A percentile compares a stretch with the other conserved stretches of the same genome.
phyloP scores from a whole-genome alignment of 441 rosid species.

The Croton laevigatus region DNA sequence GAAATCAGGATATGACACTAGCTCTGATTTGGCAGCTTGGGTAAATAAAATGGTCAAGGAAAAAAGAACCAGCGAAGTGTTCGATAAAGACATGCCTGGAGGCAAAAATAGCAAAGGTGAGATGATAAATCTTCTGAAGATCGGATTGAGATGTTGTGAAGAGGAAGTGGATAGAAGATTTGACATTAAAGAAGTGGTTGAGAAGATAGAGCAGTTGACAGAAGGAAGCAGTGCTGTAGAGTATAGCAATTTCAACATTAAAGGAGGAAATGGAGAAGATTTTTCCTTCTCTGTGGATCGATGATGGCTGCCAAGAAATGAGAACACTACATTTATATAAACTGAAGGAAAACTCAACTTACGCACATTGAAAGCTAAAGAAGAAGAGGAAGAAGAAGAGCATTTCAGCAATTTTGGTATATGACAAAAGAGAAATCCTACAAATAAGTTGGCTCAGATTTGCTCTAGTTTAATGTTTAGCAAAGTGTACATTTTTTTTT shows the following conservation, averaged over 20 bases:
- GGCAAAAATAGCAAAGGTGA: constrained; percentile 52
- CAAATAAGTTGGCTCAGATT: background rate
- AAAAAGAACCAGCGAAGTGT: constrained; percentile 51
- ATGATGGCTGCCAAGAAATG: constrained; percentile 18
- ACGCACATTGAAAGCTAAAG: background rate
- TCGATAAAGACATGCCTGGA: constrained; percentile 71
- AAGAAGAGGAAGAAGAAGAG: background rate
- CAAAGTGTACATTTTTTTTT: background rate
- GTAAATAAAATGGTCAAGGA: constrained; percentile 62
- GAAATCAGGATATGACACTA: constrained; percentile 40
- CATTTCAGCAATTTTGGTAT: background rate
- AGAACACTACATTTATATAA: too few species aligned
- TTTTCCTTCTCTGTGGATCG: constrained; percentile 27
- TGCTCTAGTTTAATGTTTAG: background rate
- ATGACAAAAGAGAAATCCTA: background rate
- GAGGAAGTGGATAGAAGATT: constrained; percentile 57
- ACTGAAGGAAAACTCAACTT: background rate
- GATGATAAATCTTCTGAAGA: constrained; percentile 69
- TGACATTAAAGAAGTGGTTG: constrained; percentile 52
- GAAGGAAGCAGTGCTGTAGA: constrained; percentile 35
- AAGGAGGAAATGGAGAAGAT: constrained; percentile 35
- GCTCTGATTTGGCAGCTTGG: constrained; percentile 60
- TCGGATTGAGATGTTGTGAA: constrained; percentile 84
- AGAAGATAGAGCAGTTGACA: constrained; percentile 49
- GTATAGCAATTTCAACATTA: constrained; percentile 25